phyloP scores from a whole-genome alignment of 2,329 filamentous ascomycete species.

The Biscogniauxia marginata region DNA sequence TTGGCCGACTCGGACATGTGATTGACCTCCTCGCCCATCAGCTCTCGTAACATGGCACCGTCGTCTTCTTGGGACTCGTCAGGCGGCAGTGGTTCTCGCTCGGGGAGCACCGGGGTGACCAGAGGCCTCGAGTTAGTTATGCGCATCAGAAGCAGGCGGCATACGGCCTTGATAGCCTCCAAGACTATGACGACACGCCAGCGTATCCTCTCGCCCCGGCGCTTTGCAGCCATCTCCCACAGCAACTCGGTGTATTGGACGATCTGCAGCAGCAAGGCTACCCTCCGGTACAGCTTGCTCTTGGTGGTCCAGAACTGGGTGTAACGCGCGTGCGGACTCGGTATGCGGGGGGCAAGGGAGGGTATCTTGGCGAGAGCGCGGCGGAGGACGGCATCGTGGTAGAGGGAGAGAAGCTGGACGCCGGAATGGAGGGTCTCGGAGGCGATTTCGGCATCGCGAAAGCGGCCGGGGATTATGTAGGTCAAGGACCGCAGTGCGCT shows the following conservation, averaged over 20 bases:
- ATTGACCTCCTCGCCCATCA: conserved; percentile 37
- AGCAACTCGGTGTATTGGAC: conserved; percentile 92
- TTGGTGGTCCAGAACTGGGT: conserved; percentile 65
- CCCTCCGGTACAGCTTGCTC: conserved; percentile 70
- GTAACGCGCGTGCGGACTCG: conserved; percentile 62
- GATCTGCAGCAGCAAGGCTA: conserved; percentile 81
- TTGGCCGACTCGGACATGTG: conserved; percentile 42
- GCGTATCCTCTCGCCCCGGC: conserved; percentile 74
- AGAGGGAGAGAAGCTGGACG: conserved; percentile 86
- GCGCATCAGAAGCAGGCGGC: conserved; percentile 74
- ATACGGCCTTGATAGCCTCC: conserved; percentile 83
- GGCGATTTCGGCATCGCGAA: conserved; percentile 89
- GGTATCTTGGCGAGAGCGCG: conserved; percentile 61
- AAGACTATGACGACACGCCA: conserved; percentile 87
- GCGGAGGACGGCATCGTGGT: conserved; percentile 85
- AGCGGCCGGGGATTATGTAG: conserved; percentile 91
- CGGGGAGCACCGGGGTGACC: conserved; percentile 79
- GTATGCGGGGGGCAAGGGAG: conserved; percentile 52
- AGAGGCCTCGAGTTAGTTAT: conserved; percentile 82
- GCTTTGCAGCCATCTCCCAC: conserved; percentile 96
- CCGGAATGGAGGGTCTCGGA: conserved; percentile 89
- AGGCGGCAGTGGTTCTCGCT: conserved; percentile 73
- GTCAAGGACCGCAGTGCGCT: conserved; percentile 88
- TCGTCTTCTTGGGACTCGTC: conserved; percentile 53
- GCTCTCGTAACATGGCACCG: conserved; percentile 29